Evolutionary conservation across 2,329 filamentous ascomycete species (phyloP).

Genomic region (Fusarium sp.): DNA sequence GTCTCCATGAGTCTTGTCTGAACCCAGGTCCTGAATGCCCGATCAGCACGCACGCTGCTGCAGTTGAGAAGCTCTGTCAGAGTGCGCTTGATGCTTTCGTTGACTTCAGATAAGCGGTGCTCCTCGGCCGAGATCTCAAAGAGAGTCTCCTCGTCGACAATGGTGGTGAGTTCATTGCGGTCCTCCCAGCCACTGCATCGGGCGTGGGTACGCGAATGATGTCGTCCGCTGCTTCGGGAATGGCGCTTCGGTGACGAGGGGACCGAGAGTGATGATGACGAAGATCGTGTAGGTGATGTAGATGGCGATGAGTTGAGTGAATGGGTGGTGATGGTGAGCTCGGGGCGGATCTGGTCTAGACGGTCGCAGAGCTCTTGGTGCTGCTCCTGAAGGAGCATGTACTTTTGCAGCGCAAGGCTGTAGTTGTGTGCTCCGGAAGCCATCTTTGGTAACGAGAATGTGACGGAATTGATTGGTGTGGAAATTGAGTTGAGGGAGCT

Average conservation of each 20-base stretch:
- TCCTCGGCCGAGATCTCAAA: constrained; percentile 65
- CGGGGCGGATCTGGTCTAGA: constrained; percentile 64
- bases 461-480: constrained; percentile 7
- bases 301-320: constrained; percentile 64
- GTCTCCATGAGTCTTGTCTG: constrained; percentile 71
- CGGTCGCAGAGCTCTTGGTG: constrained; percentile 65
- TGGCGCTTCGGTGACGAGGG: constrained; percentile 60
- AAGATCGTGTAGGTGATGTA: constrained; percentile 70
- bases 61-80: constrained; percentile 73
- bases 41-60: constrained; percentile 64
- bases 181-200: constrained; percentile 52
- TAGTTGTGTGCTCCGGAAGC: constrained; percentile 49
- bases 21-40: constrained; percentile 67
- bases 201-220: constrained; percentile 44
- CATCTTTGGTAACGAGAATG: constrained; percentile 44
- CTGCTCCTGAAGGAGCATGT: constrained; percentile 65
- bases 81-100: constrained; percentile 71
- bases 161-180: constrained; percentile 52
- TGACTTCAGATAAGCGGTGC: constrained; percentile 66
- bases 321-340: constrained; percentile 48
- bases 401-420: constrained; percentile 65
- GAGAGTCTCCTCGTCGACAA: constrained; percentile 61
- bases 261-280: constrained; percentile 62
- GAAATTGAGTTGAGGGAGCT: constrained; percentile 14
- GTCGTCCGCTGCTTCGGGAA: constrained; percentile 50